Evolutionary conservation across 768 basidiomycete genomes (phyloP).

Genomic region (Phaeotremella fagi): DNA sequence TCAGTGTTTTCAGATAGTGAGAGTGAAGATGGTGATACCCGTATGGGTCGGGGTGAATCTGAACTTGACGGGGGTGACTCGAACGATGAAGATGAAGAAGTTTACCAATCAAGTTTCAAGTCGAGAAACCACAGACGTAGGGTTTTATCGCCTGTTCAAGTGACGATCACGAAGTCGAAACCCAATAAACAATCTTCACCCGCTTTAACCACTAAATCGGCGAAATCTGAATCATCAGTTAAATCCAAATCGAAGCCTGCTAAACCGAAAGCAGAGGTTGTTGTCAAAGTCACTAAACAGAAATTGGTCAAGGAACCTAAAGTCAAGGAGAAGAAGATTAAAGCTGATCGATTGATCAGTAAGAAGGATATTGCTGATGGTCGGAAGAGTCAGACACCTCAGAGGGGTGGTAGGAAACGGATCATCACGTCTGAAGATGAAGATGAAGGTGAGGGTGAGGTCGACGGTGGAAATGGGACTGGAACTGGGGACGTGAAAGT

Average conservation of each 20-base stretch:
- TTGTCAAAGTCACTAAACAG: constrained; percentile 2
- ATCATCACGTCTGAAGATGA: constrained; percentile 27
- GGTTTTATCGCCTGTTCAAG: constrained; percentile 15
- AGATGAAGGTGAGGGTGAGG: too few species aligned
- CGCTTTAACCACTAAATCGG: too few species aligned
- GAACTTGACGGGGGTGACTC: not conserved
- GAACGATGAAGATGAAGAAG: not conserved
- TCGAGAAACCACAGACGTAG: not conserved
- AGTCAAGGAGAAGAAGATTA: constrained; percentile 13
- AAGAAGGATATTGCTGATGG: not conserved
- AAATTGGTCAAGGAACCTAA: constrained; percentile 5
- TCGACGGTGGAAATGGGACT: constrained; percentile 6
- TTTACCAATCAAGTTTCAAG: not conserved
- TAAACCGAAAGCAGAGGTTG: not conserved
- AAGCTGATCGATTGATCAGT: constrained; percentile 4
- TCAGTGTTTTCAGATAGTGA: constrained; percentile 13
- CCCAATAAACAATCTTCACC: too few species aligned
- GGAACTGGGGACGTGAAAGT: not conserved
- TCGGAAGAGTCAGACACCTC: not conserved
- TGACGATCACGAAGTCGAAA: too few species aligned
- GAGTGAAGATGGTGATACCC: constrained; percentile 1
- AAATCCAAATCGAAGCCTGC: too few species aligned
- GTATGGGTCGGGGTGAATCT: not conserved
- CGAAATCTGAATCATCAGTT: too few species aligned
- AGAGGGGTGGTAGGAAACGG: constrained; percentile 13